These are phyloP conservation scores for Cladosporium sp. DNA, from an alignment of 2,329 filamentous ascomycete species.

Conservation along the genomic window DNA sequence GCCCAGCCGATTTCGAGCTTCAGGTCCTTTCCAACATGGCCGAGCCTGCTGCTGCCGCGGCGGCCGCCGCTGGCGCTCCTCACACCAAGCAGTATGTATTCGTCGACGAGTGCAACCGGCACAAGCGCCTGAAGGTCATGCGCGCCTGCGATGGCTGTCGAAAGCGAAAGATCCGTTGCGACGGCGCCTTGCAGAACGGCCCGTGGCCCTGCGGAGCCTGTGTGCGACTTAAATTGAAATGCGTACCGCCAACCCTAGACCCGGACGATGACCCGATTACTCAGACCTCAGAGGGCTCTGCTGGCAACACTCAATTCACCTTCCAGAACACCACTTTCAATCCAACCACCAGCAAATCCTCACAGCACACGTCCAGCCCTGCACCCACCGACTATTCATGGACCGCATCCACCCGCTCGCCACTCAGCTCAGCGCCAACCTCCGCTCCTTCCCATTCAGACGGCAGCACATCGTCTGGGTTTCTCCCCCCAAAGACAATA, in stretches of 20 bases:
- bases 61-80: slow-evolving; percentile 54
- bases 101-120: slow-evolving; percentile 96
- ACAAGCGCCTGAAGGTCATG: slow-evolving; percentile 97
- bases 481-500: slow-evolving; percentile 18
- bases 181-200: slow-evolving; percentile 91
- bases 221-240: slow-evolving; percentile 84
- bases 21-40: slow-evolving; percentile 2
- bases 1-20: background rate
- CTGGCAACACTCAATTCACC: slow-evolving; percentile 23
- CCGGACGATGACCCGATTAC: slow-evolving; percentile 54
- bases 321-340: slow-evolving; percentile 25
- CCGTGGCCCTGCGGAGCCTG: slow-evolving; percentile 91
- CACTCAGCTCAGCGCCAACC: slow-evolving; percentile 13
- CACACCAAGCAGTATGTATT: slow-evolving; percentile 97
- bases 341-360: slow-evolving; percentile 3
- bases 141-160: slow-evolving; percentile 93
- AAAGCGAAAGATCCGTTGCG: slow-evolving; percentile 95
- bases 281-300: slow-evolving; percentile 14
- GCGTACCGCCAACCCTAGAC: slow-evolving; percentile 78
- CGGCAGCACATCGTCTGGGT: slow-evolving; percentile 15
- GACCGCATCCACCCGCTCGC: slow-evolving; percentile 5
- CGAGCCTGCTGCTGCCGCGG: background rate
- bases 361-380: slow-evolving; percentile 4
- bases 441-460: slow-evolving; percentile 14
- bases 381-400: slow-evolving; percentile 10